Percentiles rank a stretch among this genome's conserved stretches.
These are phyloP conservation scores for Aspergillus campestris DNA, from an alignment of 495 filamentous ascomycete genomes.

Conservation along the genomic window DNA sequence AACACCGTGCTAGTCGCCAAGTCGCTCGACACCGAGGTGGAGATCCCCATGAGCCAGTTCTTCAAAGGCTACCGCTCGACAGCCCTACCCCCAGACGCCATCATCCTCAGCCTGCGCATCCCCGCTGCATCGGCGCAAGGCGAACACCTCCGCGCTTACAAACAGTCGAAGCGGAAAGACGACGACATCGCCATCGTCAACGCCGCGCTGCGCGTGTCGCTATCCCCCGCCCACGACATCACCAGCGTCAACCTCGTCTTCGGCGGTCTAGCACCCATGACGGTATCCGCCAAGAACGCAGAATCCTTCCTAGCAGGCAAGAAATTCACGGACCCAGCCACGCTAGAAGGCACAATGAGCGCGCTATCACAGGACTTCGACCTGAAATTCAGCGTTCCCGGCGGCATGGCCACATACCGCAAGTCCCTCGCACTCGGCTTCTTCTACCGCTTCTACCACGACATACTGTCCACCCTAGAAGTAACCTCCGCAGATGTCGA, in stretches of 20 bases:
- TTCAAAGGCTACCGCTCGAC: conserved; percentile 89
- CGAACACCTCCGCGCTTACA: conserved; percentile 67
- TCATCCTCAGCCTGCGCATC: conserved; percentile 81
- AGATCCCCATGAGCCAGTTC: conserved; percentile 87
- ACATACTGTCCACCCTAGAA: conserved; percentile 46
- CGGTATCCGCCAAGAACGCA: conserved; percentile 71
- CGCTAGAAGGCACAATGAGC: conserved; percentile 80
- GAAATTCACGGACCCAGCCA: conserved; percentile 68
- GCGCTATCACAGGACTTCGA: conserved; percentile 82
- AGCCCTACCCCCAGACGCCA: conserved; percentile 68
- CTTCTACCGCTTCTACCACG: conserved; percentile 85
- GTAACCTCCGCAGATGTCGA: conserved; percentile 40
- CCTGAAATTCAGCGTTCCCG: conserved; percentile 76
- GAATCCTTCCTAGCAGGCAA: conserved; percentile 63
- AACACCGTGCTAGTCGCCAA: conserved; percentile 75
- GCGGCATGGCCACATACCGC: conserved; percentile 93
- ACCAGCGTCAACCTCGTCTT: conserved; percentile 70
- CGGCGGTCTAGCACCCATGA: conserved; percentile 85
- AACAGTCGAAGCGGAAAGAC: conserved; percentile 92
- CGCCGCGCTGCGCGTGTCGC: conserved; percentile 61
- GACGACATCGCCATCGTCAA: conserved; percentile 98
- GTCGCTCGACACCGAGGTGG: conserved; percentile 56
- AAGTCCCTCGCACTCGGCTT: conserved; percentile 83
- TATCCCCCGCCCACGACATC: conserved; percentile 58
- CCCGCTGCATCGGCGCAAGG: conserved; percentile 54